A percentile compares a stretch with the other conserved stretches of the same genome.
These are phyloP conservation scores for Iberis amara DNA, from an alignment of 441 rosid species.

Conservation along the genomic window DNA sequence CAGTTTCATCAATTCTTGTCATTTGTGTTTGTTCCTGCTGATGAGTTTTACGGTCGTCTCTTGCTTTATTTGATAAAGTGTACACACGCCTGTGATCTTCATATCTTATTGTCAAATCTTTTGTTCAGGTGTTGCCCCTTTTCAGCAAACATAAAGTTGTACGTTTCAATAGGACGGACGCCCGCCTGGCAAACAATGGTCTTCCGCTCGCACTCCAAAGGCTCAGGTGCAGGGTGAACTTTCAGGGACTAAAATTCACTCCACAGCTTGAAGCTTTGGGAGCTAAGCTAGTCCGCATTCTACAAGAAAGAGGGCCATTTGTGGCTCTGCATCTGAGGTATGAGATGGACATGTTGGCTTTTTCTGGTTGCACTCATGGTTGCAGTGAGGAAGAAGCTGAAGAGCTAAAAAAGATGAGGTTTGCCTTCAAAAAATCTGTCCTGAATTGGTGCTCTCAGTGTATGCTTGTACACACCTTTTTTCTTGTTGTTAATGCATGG, in stretches of 20 bases:
- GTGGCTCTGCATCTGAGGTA: slow-evolving; percentile 94
- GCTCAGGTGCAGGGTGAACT: slow-evolving; percentile 88
- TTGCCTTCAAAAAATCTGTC: slow-evolving; percentile 16
- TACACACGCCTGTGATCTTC: not conserved
- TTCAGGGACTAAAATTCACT: slow-evolving; percentile 87
- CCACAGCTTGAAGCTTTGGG: slow-evolving; percentile 87
- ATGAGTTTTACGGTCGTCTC: not conserved
- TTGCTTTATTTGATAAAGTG: not conserved
- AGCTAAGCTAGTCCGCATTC: slow-evolving; percentile 57
- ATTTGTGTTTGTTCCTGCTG: not conserved
- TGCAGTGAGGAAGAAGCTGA: slow-evolving; percentile 85
- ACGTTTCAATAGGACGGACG: slow-evolving; percentile 84
- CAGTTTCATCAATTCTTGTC: not conserved
- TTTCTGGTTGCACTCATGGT: slow-evolving; percentile 96
- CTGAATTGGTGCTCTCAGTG: not conserved
- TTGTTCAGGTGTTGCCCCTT: slow-evolving; percentile 77
- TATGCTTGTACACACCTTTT: not conserved
- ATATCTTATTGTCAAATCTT: not conserved
- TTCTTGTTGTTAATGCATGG: slow-evolving; percentile 1
- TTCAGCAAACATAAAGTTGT: slow-evolving; percentile 66
- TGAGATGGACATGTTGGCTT: slow-evolving; percentile 99
- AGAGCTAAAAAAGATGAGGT: slow-evolving; percentile 87
- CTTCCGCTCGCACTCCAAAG: slow-evolving; percentile 65
- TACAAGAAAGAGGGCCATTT: slow-evolving; percentile 72
- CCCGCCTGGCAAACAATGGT: slow-evolving; percentile 89